Evolutionary conservation across 805 yeast species (phyloP), one percentile per base, ranked within the genome.

Genomic region (Komagataella populi): DNA sequence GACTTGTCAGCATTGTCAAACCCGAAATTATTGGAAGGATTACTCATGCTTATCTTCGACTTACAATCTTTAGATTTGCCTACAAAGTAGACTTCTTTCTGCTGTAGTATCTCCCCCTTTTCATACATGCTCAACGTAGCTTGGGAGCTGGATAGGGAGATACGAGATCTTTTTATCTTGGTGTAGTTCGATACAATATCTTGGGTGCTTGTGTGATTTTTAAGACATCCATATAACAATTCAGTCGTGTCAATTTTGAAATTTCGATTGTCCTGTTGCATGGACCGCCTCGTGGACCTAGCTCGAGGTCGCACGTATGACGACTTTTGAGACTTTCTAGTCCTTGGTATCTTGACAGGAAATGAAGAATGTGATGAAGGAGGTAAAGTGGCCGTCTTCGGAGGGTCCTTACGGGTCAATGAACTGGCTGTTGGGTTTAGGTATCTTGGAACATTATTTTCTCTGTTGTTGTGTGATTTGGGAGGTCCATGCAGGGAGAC

Each of bases 1-100:
- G 86, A 84, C 3, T 87, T 84, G 10, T 75, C 66, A 8, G 63
- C 62, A 60, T 87, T 93, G 60, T 86, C 95, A 63, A 82, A 85
- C 0, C 89, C 90, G 66, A 77, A 80, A 63, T 83, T 83, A 48
- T 65, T 62, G 20, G 36, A 60, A 51, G 62, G 67, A 55, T 70
- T 70, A 45, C 68, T 65, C 17, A 70, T 63, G 52, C 72, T 69
- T 4, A 70, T 64, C 3, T 56, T 55, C 10, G 65, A 51, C 47
- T 60, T 64, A 4, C 10, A n/a, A 0, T 49, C 45, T 52, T 56
- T 61, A 39, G 55, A 52, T 7, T 56, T 58, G 0, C 87, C 84
- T 3, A 77, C 61, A 56, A 71, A 83, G 58, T 73, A 82, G 0
- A 83, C 62, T 30, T 72, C 68, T 14, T 70, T 58, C 48, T 69